phyloP scores from a whole-genome alignment of 1,139 yeast species.

The Taphrina wiesneri region DNA sequence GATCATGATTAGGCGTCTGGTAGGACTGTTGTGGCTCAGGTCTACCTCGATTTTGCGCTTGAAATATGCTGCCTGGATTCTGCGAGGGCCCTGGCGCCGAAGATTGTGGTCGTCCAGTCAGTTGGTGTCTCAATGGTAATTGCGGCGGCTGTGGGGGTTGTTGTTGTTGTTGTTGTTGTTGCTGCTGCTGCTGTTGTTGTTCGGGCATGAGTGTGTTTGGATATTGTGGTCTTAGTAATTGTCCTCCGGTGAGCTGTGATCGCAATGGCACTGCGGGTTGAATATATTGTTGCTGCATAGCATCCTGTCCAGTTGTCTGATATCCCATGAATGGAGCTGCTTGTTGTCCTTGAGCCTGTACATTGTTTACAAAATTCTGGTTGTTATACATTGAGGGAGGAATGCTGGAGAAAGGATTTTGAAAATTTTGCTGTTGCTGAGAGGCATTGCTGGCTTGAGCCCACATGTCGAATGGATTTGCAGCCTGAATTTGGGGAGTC shows the following conservation, averaged over 20 bases:
- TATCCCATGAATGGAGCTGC: conserved; percentile 27
- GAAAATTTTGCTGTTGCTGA: conserved; percentile 43
- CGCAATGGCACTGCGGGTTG: conserved; percentile 39
- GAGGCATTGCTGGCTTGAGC: conserved; percentile 49
- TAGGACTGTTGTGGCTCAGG: conserved; percentile 40
- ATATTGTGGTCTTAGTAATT: conserved; percentile 41
- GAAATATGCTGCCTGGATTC: conserved; percentile 26
- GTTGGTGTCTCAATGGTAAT: conserved; percentile 41
- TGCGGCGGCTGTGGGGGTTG: conserved; percentile 36
- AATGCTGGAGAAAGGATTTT: conserved; percentile 37
- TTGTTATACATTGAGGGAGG: conserved; percentile 29
- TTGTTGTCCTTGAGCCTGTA: conserved; percentile 32
- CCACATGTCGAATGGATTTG: conserved; percentile 36
- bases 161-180: conserved; percentile 10
- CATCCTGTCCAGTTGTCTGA: conserved; percentile 13
- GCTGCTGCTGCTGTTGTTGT: conserved; percentile 41
- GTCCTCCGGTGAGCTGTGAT: conserved; percentile 43
- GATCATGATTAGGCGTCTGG: conserved; percentile 36
- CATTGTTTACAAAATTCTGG: conserved; percentile 36
- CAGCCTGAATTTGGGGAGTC: conserved; percentile 50
- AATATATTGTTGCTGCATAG: conserved; percentile 36
- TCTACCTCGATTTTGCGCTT: conserved; percentile 19
- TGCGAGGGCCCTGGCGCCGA: conserved; percentile 39
- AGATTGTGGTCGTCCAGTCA: conserved; percentile 39
- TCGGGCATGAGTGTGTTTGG: conserved; percentile 39